These are phyloP conservation scores for Terana coerulea DNA, from an alignment of 768 basidiomycete genomes.

Conservation along the genomic window DNA sequence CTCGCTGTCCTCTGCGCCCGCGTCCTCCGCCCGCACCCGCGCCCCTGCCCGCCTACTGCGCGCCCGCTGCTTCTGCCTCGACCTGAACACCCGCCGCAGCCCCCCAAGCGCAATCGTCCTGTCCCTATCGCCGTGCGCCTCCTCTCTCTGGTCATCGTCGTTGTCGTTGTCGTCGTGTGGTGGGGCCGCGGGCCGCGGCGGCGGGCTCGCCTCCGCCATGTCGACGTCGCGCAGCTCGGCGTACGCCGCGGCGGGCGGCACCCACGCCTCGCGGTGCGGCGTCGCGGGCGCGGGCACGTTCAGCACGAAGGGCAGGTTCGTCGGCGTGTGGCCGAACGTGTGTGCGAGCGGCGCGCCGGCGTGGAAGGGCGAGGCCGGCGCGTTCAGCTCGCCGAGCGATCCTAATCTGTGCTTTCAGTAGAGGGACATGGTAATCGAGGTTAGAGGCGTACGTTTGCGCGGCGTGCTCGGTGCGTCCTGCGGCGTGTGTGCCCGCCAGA, in stretches of 20 bases:
- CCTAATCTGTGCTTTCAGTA: conserved; percentile 24
- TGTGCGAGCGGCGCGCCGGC: conserved; percentile 30
- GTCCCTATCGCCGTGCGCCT: conserved; percentile 37
- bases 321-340: conserved; percentile 39
- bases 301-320: conserved; percentile 71
- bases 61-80: conserved; percentile 47
- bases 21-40: conserved; percentile 15
- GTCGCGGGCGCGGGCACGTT: conserved; percentile 45
- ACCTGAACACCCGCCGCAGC: conserved; percentile 60
- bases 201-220: conserved; percentile 71
- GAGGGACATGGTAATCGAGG: background rate
- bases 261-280: conserved; percentile 53
- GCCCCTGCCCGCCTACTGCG: conserved; percentile 17
- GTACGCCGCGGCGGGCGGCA: conserved; percentile 57
- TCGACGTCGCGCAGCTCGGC: conserved; percentile 63
- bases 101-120: conserved; percentile 61
- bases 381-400: conserved; percentile 40
- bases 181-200: conserved; percentile 28
- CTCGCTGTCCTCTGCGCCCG: conserved; percentile 36
- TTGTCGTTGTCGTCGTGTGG: conserved; percentile 5
- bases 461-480: conserved; percentile 52
- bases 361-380: conserved; percentile 30
- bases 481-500: conserved; percentile 58
- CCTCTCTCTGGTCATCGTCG: conserved; percentile 26
- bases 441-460: conserved; percentile 57